phyloP scores from a whole-genome alignment of 371 early-diverging fungal species.

The Rhizopus microsporus region DNA sequence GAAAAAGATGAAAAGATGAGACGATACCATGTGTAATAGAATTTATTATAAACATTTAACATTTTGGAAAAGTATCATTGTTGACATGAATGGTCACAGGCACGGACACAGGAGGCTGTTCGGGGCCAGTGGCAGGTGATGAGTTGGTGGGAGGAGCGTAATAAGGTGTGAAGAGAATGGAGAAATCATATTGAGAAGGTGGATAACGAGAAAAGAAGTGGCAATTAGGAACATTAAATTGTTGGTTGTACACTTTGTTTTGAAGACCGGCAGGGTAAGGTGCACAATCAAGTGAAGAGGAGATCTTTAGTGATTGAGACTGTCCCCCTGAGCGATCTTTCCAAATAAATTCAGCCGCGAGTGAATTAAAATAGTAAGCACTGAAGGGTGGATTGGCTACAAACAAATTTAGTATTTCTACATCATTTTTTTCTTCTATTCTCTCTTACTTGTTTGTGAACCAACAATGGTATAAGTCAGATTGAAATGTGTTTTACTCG shows the following conservation, averaged over 20 bases:
- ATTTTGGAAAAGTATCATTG: slow-evolving; percentile 24
- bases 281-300: slow-evolving; percentile 10
- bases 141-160: slow-evolving; percentile 6
- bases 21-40: background rate
- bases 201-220: slow-evolving; percentile 30
- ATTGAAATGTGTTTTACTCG: slow-evolving; percentile 10
- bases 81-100: slow-evolving; percentile 20
- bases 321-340: slow-evolving; percentile 17
- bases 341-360: slow-evolving; percentile 20
- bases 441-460: slow-evolving; percentile 13
- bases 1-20: background rate
- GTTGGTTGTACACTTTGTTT: slow-evolving; percentile 5
- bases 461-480: slow-evolving; percentile 23
- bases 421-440: background rate
- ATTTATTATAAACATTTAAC: slow-evolving; percentile 1
- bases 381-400: slow-evolving; percentile 17
- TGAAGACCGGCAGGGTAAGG: slow-evolving; percentile 18
- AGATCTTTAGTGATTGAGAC: slow-evolving; percentile 7
- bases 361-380: slow-evolving; percentile 19
- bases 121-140: slow-evolving; percentile 1
- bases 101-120: slow-evolving; percentile 17
- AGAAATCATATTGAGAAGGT: slow-evolving; percentile 22
- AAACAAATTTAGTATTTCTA: background rate
- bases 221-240: slow-evolving; percentile 26
- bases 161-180: slow-evolving; percentile 19